Percentiles rank a stretch among this genome's conserved stretches.
phyloP scores from a whole-genome alignment of 495 filamentous ascomycete genomes.

The Barbatosphaeria neglecta region DNA sequence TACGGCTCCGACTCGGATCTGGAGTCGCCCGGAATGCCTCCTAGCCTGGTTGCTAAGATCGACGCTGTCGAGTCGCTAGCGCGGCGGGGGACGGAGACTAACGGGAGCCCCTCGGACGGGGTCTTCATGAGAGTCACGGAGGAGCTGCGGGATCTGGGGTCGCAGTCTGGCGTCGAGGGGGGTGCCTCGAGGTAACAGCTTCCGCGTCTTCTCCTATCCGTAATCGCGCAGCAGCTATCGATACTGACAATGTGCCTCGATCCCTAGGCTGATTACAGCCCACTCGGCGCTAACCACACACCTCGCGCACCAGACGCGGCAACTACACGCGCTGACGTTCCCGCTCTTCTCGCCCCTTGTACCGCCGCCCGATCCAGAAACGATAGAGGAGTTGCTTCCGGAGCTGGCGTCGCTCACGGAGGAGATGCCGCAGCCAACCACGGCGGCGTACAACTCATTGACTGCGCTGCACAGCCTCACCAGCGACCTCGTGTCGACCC shows the following conservation, averaged over 20 bases:
- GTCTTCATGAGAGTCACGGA: slow-evolving; percentile 63
- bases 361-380: slow-evolving; percentile 41
- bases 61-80: slow-evolving; percentile 66
- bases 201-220: not conserved
- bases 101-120: slow-evolving; percentile 54
- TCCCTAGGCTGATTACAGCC: slow-evolving; percentile 78
- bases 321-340: slow-evolving; percentile 68
- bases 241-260: no score
- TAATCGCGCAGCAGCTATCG: no score
- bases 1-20: slow-evolving; percentile 64
- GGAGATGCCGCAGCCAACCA: slow-evolving; percentile 41
- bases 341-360: slow-evolving; percentile 53
- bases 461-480: slow-evolving; percentile 54
- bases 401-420: slow-evolving; percentile 46
- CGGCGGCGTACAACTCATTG: slow-evolving; percentile 43
- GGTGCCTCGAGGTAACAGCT: slow-evolving; percentile 59
- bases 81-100: slow-evolving; percentile 58
- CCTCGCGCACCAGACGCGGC: slow-evolving; percentile 71
- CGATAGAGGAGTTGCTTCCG: slow-evolving; percentile 54
- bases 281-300: slow-evolving; percentile 77
- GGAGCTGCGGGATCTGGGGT: slow-evolving; percentile 62
- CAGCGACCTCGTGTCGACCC: slow-evolving; percentile 62
- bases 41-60: slow-evolving; percentile 61
- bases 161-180: slow-evolving; percentile 71
- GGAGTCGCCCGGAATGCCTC: slow-evolving; percentile 56